A percentile compares a stretch with the other conserved stretches of the same genome.
phyloP scores from a whole-genome alignment of 225 moss, liverwort and hornwort genomes.

The Antitrichia curtipendula region DNA sequence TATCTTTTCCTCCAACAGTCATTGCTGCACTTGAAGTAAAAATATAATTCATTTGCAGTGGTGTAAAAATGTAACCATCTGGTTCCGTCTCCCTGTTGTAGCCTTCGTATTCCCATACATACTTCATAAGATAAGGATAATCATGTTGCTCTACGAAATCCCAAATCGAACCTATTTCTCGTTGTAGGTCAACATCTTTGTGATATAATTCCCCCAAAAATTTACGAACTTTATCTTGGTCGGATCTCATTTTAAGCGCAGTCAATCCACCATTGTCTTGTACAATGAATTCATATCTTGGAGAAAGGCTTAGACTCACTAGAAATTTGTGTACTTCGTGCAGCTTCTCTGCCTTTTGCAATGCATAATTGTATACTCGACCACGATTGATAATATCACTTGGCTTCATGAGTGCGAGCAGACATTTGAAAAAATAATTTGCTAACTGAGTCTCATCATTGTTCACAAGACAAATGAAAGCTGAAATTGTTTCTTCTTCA shows the following conservation, averaged over 20 bases:
- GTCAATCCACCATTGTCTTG: no score
- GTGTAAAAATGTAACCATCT: rapidly evolving
- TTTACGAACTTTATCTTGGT: no score
- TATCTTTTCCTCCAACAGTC: rapidly evolving
- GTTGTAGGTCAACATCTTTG: background rate
- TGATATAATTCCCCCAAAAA: background rate
- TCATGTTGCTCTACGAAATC: background rate
- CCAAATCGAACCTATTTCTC: background rate
- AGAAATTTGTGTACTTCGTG: rapidly evolving
- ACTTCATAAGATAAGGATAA: background rate
- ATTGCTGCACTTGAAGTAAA: background rate
- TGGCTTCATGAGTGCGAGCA: background rate
- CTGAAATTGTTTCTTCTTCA: background rate
- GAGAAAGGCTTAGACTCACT: background rate
- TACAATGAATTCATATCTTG: background rate
- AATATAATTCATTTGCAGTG: background rate
- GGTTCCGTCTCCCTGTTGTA: no score
- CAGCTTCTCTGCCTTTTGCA: background rate
- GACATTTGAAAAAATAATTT: background rate
- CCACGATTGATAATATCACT: background rate
- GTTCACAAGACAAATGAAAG: no score
- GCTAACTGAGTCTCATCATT: background rate
- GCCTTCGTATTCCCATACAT: no score
- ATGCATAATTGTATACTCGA: background rate
- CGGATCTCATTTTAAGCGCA: rapidly evolving